Percentiles rank a stretch among this genome's conserved stretches.
These are phyloP conservation scores for Alternaria sp. DNA, from an alignment of 2,329 filamentous ascomycete species.

Conservation along the genomic window DNA sequence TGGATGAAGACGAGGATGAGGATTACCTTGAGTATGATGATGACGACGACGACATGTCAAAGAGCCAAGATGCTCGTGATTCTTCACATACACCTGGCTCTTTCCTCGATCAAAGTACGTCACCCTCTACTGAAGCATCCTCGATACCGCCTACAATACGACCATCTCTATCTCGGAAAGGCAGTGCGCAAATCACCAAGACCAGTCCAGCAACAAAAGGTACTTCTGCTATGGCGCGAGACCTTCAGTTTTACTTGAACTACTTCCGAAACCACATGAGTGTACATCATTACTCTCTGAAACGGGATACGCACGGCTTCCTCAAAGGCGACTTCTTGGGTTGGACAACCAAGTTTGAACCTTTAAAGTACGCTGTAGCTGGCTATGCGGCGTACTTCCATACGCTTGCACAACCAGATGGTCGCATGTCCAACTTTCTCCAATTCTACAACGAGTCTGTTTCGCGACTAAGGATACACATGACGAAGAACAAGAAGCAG, in stretches of 20 bases:
- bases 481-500: constrained; percentile 75
- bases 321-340: constrained; percentile 75
- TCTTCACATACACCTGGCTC: constrained; percentile 52
- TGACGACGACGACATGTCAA: constrained; percentile 30
- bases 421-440: constrained; percentile 81
- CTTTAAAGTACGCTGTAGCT: constrained; percentile 84
- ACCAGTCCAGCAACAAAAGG: constrained; percentile 23
- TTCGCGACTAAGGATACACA: constrained; percentile 72
- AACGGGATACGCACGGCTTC: constrained; percentile 75
- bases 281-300: constrained; percentile 82
- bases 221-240: constrained; percentile 61
- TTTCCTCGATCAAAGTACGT: constrained; percentile 58
- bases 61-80: constrained; percentile 44
- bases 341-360: constrained; percentile 77
- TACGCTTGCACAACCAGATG: constrained; percentile 73
- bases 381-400: constrained; percentile 90
- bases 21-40: constrained; percentile 46
- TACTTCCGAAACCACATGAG: constrained; percentile 82
- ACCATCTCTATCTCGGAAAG: constrained; percentile 45
- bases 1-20: constrained; percentile 58
- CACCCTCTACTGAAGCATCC: constrained; percentile 62
- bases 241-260: constrained; percentile 78
- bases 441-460: constrained; percentile 92
- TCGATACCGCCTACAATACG: constrained; percentile 39
- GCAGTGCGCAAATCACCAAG: constrained; percentile 43